These are phyloP conservation scores for Ceratobasidium sp. DNA, from an alignment of 1,284 basidiomycete genomes.

Conservation along the genomic window DNA sequence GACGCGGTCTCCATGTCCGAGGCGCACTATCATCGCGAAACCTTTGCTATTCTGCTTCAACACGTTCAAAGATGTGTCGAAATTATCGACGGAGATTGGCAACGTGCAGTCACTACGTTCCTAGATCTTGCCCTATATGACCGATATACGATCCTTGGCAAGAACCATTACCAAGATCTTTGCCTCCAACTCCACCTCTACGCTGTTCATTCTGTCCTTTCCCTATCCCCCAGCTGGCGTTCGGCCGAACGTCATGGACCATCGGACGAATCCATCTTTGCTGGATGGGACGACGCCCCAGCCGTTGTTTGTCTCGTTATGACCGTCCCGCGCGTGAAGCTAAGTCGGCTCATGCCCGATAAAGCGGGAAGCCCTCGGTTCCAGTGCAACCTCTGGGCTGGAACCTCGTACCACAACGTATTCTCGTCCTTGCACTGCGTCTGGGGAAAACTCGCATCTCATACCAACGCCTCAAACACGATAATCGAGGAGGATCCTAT, in stretches of 20 bases:
- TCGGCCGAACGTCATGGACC: not conserved
- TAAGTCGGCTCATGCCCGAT: not conserved
- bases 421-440: not conserved
- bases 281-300: not conserved
- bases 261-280: not conserved
- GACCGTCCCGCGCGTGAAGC: not conserved
- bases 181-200: not conserved
- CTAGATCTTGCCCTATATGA: not conserved
- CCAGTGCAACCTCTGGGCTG: not conserved
- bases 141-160: not conserved
- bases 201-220: not conserved
- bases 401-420: not conserved
- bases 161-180: not conserved
- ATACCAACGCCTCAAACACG: not conserved
- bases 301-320: not conserved
- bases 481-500: not conserved
- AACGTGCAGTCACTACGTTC: not conserved
- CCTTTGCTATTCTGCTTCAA: constrained; percentile 61
- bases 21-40: constrained; percentile 64
- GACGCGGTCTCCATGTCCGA: constrained; percentile 50
- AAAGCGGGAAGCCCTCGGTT: not conserved
- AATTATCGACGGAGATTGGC: constrained; percentile 54
- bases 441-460: constrained; percentile 9
- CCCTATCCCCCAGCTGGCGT: not conserved
- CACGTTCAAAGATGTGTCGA: constrained; percentile 58